Percentiles rank a stretch among this genome's conserved stretches.
phyloP scores from a whole-genome alignment of 345 rosid genomes.

The Pugionium dolabratum region DNA sequence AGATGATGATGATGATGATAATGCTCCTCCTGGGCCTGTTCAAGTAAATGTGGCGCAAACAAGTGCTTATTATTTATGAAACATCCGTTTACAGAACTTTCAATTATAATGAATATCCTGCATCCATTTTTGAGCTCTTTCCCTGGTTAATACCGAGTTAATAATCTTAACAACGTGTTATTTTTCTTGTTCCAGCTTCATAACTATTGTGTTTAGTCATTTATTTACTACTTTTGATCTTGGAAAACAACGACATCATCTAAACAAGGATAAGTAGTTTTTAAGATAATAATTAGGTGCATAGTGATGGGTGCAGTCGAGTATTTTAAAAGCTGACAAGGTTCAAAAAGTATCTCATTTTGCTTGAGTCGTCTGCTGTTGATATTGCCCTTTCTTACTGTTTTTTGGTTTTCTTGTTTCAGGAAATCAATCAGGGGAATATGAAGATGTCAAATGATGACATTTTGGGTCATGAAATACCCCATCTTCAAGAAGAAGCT shows the following conservation, averaged over 20 bases:
- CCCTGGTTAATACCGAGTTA: neutral
- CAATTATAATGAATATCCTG: constrained; percentile 1
- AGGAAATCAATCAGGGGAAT: constrained; percentile 60
- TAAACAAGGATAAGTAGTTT: neutral
- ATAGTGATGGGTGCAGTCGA: constrained; percentile 1
- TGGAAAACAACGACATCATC: neutral
- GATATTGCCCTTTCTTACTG: constrained; percentile 2
- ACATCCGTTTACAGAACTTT: neutral
- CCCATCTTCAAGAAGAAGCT: constrained; percentile 62
- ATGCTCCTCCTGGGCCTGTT: constrained; percentile 23
- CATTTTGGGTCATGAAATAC: constrained; percentile 92
- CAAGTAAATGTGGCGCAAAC: constrained; percentile 19
- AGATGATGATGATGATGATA: constrained; percentile 38
- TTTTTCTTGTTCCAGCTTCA: neutral
- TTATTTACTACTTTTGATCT: neutral
- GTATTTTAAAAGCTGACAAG: neutral
- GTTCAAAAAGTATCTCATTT: constrained; percentile 1
- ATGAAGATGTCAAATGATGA: constrained; percentile 86
- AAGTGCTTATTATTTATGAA: constrained; percentile 7
- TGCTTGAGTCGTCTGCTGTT: constrained; percentile 16
- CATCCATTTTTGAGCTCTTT: constrained; percentile 1
- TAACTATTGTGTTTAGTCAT: constrained; percentile 6
- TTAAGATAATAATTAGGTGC: constrained; percentile 2
- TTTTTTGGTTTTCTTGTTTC: constrained; percentile 24
- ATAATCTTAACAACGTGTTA: neutral